phyloP scores from a whole-genome alignment of 2,329 filamentous ascomycete species.

The Fusarium pseudonygamai region DNA sequence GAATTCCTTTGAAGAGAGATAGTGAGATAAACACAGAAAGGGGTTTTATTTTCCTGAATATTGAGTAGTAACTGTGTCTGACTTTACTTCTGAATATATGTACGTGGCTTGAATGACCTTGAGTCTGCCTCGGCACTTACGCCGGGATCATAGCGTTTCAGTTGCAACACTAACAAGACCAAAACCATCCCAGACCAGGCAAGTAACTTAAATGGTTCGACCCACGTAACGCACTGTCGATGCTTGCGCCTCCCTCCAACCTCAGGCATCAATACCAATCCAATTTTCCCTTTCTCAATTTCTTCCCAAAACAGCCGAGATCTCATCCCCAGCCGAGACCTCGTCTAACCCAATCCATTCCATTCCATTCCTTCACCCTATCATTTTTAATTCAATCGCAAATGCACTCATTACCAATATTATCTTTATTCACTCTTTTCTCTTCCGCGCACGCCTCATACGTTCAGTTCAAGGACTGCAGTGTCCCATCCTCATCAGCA shows the following conservation, averaged over 20 bases:
- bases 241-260: background rate
- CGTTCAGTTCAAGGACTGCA: slow-evolving; percentile 29
- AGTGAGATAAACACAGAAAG: too few species aligned
- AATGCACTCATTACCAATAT: slow-evolving; percentile 3
- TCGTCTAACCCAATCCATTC: background rate
- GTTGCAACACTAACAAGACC: background rate
- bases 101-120: background rate
- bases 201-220: background rate
- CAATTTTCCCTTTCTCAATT: background rate
- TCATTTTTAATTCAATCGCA: background rate
- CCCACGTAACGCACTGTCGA: background rate
- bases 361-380: slow-evolving; percentile 4
- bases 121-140: background rate
- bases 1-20: too few species aligned
- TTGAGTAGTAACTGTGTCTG: fast-evolving
- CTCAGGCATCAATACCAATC: background rate
- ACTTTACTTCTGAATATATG: fast-evolving
- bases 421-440: background rate
- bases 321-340: background rate
- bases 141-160: background rate
- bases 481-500: slow-evolving; percentile 2
- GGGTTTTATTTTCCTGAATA: too few species aligned
- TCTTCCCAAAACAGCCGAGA: background rate
- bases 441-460: slow-evolving; percentile 14
- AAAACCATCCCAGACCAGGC: background rate